Evolutionary conservation across 768 basidiomycete species (phyloP), one percentile per base, ranked within the genome.

Genomic region (Suillus ampliporus): DNA sequence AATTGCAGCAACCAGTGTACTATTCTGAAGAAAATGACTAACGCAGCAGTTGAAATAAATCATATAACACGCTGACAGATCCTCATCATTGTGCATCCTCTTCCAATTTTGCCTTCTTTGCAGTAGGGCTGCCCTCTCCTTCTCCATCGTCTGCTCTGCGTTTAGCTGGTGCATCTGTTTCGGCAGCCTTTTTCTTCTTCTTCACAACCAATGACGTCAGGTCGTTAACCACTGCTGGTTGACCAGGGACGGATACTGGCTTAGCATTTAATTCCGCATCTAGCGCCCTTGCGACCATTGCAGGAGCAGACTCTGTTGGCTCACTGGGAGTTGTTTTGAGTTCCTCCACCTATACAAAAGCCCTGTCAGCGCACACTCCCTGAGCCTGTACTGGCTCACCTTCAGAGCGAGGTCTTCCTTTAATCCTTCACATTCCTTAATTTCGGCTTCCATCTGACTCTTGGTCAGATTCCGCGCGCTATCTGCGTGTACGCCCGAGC

Each of bases 351-450:
- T 95, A 64, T 23, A 10, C 8, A 26, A 31, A 31, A 11, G n/a
- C n/a, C 44, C 14, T 15, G 35, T 67, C n/a, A 54, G 9, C 4
- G 46, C 52, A 23, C 31, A 63, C 26, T 48, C 26, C n/a, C 51
- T 19, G 11, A 21, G 5, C 5, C 38, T 51, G 6, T 21, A 21
- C 44, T 1, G 46, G 34, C 74, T 37, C 43, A 89, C 94, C 88
- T 97, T 98, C 54, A 91, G 76, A 2, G 90, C 89, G 28, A 98
- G 78, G 73, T 98, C 96, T 67, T 89, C 89, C 70, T 85, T 87
- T 43, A 97, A 75, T 28, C 82, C 90, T 61, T 82, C 78, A 47
- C 95, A 77, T 57, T 97, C 96, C 71, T 91, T 91, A 15, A 91
- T 82, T 74, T 97, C 94, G 19, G 76, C 79, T 68, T 91, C 89